These are phyloP conservation scores for Talaromyces nanjingensis DNA, from an alignment of 495 filamentous ascomycete species.

Conservation along the genomic window DNA sequence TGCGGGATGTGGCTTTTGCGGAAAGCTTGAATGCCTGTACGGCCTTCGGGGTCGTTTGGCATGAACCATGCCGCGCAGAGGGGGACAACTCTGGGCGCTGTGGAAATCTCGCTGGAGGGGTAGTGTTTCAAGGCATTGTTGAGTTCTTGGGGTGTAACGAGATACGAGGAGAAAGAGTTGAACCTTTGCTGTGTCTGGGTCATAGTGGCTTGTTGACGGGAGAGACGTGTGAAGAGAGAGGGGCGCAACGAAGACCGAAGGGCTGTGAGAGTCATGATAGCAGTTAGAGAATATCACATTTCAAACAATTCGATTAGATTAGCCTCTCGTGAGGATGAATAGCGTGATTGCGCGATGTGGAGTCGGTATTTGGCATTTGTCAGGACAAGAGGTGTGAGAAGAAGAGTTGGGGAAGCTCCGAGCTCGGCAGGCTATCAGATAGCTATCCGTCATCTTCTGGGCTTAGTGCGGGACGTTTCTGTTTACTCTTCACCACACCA, in stretches of 20 bases:
- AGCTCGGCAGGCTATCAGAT: no score
- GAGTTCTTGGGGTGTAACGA: conserved; percentile 80
- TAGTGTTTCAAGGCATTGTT: conserved; percentile 70
- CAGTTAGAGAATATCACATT: background rate
- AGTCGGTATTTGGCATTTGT: background rate
- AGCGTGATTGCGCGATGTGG: background rate
- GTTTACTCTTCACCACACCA: background rate
- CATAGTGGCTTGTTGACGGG: conserved; percentile 27
- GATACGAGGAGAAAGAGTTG: conserved; percentile 63
- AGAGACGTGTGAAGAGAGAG: conserved; percentile 20
- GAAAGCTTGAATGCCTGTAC: conserved; percentile 73
- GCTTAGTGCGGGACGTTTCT: background rate
- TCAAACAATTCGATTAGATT: background rate
- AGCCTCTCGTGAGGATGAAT: background rate
- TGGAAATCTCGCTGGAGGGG: conserved; percentile 63
- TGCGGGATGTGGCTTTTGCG: conserved; percentile 69
- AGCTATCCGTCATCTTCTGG: background rate
- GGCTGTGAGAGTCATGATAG: conserved; percentile 32
- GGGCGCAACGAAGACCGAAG: conserved; percentile 23
- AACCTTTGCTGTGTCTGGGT: conserved; percentile 26
- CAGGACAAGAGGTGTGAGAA: background rate
- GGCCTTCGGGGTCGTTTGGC: conserved; percentile 72
- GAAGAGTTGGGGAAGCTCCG: background rate
- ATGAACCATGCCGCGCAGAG: conserved; percentile 94
- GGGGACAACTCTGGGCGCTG: conserved; percentile 73